A percentile compares a stretch with the other conserved stretches of the same genome.
Evolutionary conservation across 2,329 filamentous ascomycete species (phyloP).

Genomic region (Trichoderma sp.): DNA sequence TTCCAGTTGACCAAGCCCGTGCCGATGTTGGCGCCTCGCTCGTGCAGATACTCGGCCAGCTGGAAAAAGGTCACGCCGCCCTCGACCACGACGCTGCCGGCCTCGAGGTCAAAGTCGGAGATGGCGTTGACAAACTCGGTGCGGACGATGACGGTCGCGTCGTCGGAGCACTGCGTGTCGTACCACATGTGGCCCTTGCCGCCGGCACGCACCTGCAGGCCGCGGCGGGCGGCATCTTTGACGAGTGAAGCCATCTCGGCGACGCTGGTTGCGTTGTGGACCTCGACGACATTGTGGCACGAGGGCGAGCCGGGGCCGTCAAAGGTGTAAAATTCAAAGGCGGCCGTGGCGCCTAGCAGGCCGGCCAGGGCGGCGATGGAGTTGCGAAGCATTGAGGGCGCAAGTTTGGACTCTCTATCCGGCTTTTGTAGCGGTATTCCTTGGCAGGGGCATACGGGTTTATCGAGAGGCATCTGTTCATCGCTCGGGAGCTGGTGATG

Average conservation of each 20-base stretch:
- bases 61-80: conserved; percentile 55
- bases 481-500: not conserved
- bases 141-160: conserved; percentile 50
- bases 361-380: conserved; percentile 7
- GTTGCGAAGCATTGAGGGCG: not conserved
- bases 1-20: conserved; percentile 58
- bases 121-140: conserved; percentile 49
- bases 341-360: conserved; percentile 8
- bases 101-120: conserved; percentile 46
- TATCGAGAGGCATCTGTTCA: not conserved
- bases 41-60: conserved; percentile 53
- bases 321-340: conserved; percentile 49
- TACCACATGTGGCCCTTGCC: conserved; percentile 57
- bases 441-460: no score
- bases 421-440: not conserved
- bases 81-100: conserved; percentile 51
- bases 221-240: conserved; percentile 41
- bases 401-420: not conserved
- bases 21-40: conserved; percentile 48
- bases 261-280: conserved; percentile 49
- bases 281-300: conserved; percentile 48
- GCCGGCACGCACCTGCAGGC: conserved; percentile 48
- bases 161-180: conserved; percentile 55
- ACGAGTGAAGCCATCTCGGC: conserved; percentile 47
- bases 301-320: conserved; percentile 52